These are phyloP conservation scores for Geranomyces variabilis DNA, from an alignment of 192 early-diverging fungal species.

Conservation along the genomic window DNA sequence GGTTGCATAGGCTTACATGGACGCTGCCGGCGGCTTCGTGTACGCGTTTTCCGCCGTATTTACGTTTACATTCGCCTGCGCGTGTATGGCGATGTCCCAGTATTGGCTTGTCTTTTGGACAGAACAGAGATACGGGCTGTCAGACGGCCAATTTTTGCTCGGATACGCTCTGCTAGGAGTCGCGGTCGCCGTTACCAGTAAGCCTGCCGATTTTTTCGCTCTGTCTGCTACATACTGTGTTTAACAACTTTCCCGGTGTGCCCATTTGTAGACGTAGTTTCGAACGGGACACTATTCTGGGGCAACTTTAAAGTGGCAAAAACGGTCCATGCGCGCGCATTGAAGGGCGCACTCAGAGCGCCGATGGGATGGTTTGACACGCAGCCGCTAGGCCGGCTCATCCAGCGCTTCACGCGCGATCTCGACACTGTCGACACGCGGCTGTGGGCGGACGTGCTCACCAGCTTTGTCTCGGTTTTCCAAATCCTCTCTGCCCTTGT, in stretches of 20 bases:
- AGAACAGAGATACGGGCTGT: not conserved
- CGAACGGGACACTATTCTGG: not conserved
- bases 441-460: slow-evolving; percentile 47
- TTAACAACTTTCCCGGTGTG: not conserved
- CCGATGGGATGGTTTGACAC: slow-evolving; percentile 65
- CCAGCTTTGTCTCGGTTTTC: not conserved
- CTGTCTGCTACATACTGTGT: slow-evolving; percentile 20
- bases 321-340: slow-evolving; percentile 52
- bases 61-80: not conserved
- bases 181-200: not conserved
- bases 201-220: not conserved
- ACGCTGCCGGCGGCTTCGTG: slow-evolving; percentile 47
- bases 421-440: slow-evolving; percentile 53
- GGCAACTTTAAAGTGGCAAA: slow-evolving; percentile 17
- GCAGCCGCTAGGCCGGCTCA: slow-evolving; percentile 66
- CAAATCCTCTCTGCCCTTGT: not conserved
- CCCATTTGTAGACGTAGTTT: slow-evolving; percentile 1
- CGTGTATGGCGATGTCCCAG: not conserved
- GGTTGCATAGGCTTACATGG: slow-evolving; percentile 30
- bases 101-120: slow-evolving; percentile 30
- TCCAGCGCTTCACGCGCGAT: slow-evolving; percentile 64
- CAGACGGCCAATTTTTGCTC: not conserved
- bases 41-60: not conserved
- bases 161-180: not conserved
- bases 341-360: slow-evolving; percentile 48